These are phyloP conservation scores for Micromonas commoda DNA, from an alignment of 139 green algal species.

Conservation along the genomic window DNA sequence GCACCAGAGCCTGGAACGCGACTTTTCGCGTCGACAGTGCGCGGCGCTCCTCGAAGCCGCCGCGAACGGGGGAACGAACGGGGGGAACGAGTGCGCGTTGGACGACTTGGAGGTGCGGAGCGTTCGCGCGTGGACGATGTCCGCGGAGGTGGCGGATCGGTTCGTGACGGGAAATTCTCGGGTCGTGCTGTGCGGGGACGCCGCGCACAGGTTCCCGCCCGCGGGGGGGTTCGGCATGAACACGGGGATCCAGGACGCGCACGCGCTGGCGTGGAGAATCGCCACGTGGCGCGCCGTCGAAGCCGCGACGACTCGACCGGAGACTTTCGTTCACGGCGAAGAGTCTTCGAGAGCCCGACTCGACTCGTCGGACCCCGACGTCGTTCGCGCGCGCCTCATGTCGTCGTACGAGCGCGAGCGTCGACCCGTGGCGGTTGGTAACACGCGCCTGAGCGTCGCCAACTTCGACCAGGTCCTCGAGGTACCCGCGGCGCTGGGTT, in stretches of 20 bases:
- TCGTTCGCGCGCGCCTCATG: neutral
- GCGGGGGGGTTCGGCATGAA: slow-evolving; percentile 96
- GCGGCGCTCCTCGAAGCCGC: slow-evolving; percentile 44
- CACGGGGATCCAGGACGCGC: slow-evolving; percentile 87
- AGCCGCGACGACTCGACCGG: neutral
- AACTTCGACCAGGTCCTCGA: slow-evolving; percentile 82
- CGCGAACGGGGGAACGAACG: neutral
- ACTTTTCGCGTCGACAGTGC: slow-evolving; percentile 57
- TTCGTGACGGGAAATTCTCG: slow-evolving; percentile 41
- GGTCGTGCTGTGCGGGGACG: slow-evolving; percentile 80
- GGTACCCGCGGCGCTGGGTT: slow-evolving; percentile 68
- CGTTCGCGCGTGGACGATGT: slow-evolving; percentile 79
- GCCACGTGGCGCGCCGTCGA: slow-evolving; percentile 50
- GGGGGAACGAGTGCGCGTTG: neutral
- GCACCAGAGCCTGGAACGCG: slow-evolving; percentile 51
- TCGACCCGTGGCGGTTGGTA: slow-evolving; percentile 55
- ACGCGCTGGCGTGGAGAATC: slow-evolving; percentile 94
- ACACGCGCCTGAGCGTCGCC: slow-evolving; percentile 70
- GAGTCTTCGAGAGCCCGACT: neutral
- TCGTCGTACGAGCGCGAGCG: neutral
- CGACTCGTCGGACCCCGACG: neutral
- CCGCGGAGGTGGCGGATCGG: slow-evolving; percentile 58
- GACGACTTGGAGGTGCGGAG: slow-evolving; percentile 36
- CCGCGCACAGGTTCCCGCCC: slow-evolving; percentile 83
- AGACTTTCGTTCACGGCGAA: too few species aligned